Conservation (phyloP, 2,329 filamentous ascomycete genomes). For the Penicillium italicum region DNA sequence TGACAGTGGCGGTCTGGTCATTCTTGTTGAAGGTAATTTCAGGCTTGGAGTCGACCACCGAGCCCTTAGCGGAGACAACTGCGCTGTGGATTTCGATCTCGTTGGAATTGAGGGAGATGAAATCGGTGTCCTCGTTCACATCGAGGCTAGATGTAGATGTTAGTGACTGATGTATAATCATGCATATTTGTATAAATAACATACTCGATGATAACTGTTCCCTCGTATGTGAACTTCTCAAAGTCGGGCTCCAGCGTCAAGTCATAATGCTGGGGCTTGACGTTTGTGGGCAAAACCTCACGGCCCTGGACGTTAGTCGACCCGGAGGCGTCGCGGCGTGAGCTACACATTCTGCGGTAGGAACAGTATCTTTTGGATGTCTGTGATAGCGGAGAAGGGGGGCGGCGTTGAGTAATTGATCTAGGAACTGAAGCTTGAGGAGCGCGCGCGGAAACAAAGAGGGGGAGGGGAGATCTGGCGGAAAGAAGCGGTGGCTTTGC, state of each 20-base stretch:
- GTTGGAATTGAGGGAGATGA: constrained; percentile 81
- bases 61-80: constrained; percentile 59
- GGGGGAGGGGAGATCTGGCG: constrained; percentile 28
- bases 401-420: constrained; percentile 19
- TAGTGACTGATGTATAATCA: constrained; percentile 1
- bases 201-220: constrained; percentile 76
- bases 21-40: constrained; percentile 71
- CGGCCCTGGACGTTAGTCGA: constrained; percentile 63
- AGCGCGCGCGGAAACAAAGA: constrained; percentile 25
- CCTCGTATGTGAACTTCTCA: constrained; percentile 79
- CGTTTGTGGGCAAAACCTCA: constrained; percentile 85
- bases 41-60: constrained; percentile 58
- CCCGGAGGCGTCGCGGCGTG: constrained; percentile 54
- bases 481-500: constrained; percentile 36
- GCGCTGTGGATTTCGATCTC: constrained; percentile 79
- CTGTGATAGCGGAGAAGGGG: constrained; percentile 30
- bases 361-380: constrained; percentile 62
- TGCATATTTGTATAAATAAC: constrained; percentile 20
- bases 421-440: constrained; percentile 20
- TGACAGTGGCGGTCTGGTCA: constrained; percentile 76
- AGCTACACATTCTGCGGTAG: constrained; percentile 72
- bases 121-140: constrained; percentile 76
- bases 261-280: constrained; percentile 88
- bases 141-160: constrained; percentile 56
- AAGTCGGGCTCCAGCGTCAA: constrained; percentile 89